Base-by-base conservation (phyloP, 768 basidiomycete species). In the Tulasnella sp. region DNA sequence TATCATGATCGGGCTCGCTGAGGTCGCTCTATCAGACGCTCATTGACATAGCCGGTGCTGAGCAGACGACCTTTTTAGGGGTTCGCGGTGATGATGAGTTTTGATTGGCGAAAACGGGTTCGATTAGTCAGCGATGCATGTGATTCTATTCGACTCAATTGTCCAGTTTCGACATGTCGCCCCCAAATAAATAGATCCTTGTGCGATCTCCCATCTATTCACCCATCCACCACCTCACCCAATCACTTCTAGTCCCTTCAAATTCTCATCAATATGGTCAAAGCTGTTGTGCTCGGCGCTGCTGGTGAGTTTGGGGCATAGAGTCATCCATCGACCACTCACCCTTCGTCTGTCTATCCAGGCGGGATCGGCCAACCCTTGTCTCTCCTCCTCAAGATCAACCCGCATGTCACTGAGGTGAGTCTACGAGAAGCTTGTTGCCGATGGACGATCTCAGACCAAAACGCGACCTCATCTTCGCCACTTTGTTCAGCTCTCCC, bases 281-380 rank as follows among this genome's bases (percentile, higher is more conserved):
- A 93, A 73, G 90, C 82, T 76, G 91, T 90, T 69, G 92, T 98
- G 65, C 92, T 98, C 70, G 93, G 93, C 72, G 93, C 93, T 75
- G 85, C 89, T 72, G 92, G 90, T 89, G 66, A 55, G n/a, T n/a
- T n/a, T n/a, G n/a, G n/a, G n/a, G n/a, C n/a, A n/a, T n/a, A n/a
- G n/a, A n/a, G 73, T 66, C 34, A 38, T 2, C 63, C 12, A 38
- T 59, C 22, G 31, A 46, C 29, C 49, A 21, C 3, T 31, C 17
- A 27, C 21, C 45, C 19, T 11, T 19, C 2, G 27, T 34, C 27
- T 21, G 49, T 56, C 30, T 21, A 30, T 27, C 15, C 8, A 91
- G 92, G 91, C 71, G 93, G 93, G 72, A 97, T 97, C 68, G 94
- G 94, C 69, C 94, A 96, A 76, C 92, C 93, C 62, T 77, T 98